Base-by-base conservation (phyloP, 2,329 filamentous ascomycete genomes). In the Chalara sp. region DNA sequence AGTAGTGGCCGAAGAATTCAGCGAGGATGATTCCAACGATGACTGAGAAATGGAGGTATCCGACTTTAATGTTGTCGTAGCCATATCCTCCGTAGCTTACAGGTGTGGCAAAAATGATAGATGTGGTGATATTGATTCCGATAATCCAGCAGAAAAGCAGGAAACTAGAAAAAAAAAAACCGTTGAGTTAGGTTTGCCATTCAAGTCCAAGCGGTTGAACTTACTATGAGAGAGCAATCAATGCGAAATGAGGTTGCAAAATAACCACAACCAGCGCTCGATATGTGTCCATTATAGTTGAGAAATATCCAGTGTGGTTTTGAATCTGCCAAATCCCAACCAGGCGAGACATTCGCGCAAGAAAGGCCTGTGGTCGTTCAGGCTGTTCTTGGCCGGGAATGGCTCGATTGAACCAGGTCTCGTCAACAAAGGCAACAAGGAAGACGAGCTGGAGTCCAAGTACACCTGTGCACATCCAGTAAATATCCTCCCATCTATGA, bases 321-420 rank as follows among this genome's bases (percentile, higher is more conserved):
- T 63, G 58, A 32, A 66, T 61, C 50, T 67, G 64, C 65, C 65
- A 67, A 31, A 64, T 56, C 7, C 65, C 64, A 13, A 65, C 29
- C 3, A 66, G 49, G 7, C 65, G 54, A 28, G 39, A 21, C 32
- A 53, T n/a, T 5, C 44, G 30, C n/a, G 11, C 13, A 21, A 21
- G 21, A 21, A 21, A 21, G 21, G 21, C 21, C 21, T 21, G 21
- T n/a, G n/a, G 13, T 0, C 60, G 63, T 1, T 61, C 48, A 0
- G 70, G 70, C 44, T 73, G 72, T 5, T 68, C 60, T 0, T 58
- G 55, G 2, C 55, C 51, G 0, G 67, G 59, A 29, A 71, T 65
- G 39, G 65, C 62, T 12, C 75, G 70, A 53, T 75, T 70, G 50
- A 76, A 78, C 62, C 70, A 76, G 0, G 74, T 76, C 61, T 78